Conservation (phyloP, 768 basidiomycete species). For the Amanita subjunquillea region DNA sequence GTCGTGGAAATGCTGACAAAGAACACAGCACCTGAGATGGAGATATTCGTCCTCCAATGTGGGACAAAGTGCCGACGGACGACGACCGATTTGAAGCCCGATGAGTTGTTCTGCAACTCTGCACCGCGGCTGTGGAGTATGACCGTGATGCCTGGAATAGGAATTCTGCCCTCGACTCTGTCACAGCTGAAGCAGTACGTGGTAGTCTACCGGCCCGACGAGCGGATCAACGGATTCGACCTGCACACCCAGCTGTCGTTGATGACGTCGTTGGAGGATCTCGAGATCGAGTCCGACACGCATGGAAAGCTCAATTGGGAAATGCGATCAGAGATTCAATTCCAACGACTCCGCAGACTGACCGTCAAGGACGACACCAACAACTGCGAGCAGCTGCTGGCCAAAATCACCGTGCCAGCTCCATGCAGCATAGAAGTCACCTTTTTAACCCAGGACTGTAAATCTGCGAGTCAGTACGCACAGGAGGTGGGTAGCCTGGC, state of each 20-base stretch:
- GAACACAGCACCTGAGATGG: neutral
- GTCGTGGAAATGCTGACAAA: neutral
- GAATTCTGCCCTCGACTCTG: neutral
- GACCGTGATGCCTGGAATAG: neutral
- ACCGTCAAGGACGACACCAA: neutral
- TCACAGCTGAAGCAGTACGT: neutral
- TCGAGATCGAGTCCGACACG: conserved; percentile 1
- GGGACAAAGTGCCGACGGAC: neutral
- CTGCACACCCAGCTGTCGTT: neutral
- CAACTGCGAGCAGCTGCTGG: neutral
- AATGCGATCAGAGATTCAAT: neutral
- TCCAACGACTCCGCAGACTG: neutral
- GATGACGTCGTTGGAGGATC: neutral
- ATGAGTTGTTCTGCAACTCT: neutral
- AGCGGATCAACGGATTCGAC: neutral
- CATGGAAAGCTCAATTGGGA: neutral
- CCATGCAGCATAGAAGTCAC: neutral
- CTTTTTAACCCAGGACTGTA: neutral
- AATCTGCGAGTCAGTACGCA: neutral
- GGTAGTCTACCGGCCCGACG: neutral
- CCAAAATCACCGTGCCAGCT: neutral
- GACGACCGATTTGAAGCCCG: neutral
- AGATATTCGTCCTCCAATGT: neutral
- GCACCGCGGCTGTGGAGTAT: neutral
- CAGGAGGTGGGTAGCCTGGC: neutral